These are phyloP conservation scores for Chaetomium globosum DNA, from an alignment of 2,329 filamentous ascomycete genomes.

Conservation along the genomic window DNA sequence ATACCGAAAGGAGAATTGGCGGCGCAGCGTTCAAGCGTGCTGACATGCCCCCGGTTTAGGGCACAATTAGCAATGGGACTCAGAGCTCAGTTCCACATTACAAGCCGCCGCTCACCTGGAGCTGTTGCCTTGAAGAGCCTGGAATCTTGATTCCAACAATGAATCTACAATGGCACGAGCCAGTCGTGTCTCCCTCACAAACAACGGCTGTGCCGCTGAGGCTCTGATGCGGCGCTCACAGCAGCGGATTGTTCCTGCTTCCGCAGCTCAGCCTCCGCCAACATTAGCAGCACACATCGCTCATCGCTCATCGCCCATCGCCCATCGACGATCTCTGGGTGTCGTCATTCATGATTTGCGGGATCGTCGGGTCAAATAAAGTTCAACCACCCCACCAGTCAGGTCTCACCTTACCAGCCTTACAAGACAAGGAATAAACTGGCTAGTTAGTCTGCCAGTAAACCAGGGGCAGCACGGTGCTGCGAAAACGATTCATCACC, in stretches of 20 bases:
- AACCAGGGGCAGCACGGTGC: not conserved
- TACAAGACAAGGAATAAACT: slow-evolving; percentile 4
- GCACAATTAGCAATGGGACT: not conserved
- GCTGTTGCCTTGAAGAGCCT: slow-evolving; percentile 15
- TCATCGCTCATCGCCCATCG: not conserved
- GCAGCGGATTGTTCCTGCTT: slow-evolving; percentile 12
- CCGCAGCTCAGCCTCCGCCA: slow-evolving; percentile 18
- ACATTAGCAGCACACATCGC: not conserved
- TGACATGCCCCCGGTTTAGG: not conserved
- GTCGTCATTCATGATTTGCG: slow-evolving; percentile 19
- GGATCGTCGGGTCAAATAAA: slow-evolving; percentile 10
- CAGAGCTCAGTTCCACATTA: not conserved
- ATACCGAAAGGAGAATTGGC: not conserved
- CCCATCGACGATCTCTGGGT: slow-evolving; percentile 12
- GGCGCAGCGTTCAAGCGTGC: slow-evolving; percentile 4
- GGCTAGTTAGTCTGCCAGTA: not conserved
- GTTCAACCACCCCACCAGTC: not conserved
- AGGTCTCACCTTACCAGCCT: slow-evolving; percentile 7
- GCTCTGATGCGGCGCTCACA: slow-evolving; percentile 2
- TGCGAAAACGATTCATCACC: not conserved
- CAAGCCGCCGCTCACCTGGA: slow-evolving; percentile 2
- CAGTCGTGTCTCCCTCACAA: not conserved
- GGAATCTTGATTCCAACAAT: not conserved
- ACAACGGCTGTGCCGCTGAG: slow-evolving; percentile 11
- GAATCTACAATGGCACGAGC: not conserved